Base-by-base conservation (phyloP, 2,329 filamentous ascomycete genomes). In the Phymatotrichopsis omnivora region DNA sequence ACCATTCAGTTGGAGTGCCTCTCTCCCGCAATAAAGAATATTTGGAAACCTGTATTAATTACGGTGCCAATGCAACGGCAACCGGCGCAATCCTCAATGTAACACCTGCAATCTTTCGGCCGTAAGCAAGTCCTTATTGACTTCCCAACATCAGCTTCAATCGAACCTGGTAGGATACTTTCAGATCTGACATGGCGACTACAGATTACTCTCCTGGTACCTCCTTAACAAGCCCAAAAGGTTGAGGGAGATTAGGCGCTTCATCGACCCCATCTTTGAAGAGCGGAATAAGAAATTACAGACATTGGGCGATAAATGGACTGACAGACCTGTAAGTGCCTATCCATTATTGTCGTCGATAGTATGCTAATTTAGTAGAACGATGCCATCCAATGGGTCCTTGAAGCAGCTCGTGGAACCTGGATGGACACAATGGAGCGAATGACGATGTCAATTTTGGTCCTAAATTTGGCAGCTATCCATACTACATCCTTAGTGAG, bases 221-320 rank as follows among this genome's bases (percentile, higher is more conserved):
- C 27, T 42, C 14, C 16, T 51, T 2, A 28, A 53, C 5, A 47
- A 40, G 42, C 25, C 29, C 24, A 28, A 39, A 16, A 42, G 24
- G 36, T 16, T 37, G 29, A 24, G 34, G 22, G 42, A 44, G 7
- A 40, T 52, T 5, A 41, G 37, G 32, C 23, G 46, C 11, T 45
- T 39, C 22, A 28, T 53, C 27, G 34, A 42, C 3, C 51, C 55
- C 8, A 46, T 55, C 7, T 56, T 56, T 40, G 52, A 52, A 19
- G 56, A 57, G 35, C 53, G 53, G 30, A 52, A 49, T 29, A 53
- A 43, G 40, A 54, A 53, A 41, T 30, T 56, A 19, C 45, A 51
- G 12, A 47, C 55, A 28, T 47, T 55, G n/a, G 55, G 55, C 16
- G 54, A 52, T 7, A 48, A 49, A 8, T 45, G 51, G 36, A 49